A percentile compares a stretch with the other conserved stretches of the same genome.
phyloP scores from a whole-genome alignment of 2,329 filamentous ascomycete genomes.

The Fragosphaeria purpurea region DNA sequence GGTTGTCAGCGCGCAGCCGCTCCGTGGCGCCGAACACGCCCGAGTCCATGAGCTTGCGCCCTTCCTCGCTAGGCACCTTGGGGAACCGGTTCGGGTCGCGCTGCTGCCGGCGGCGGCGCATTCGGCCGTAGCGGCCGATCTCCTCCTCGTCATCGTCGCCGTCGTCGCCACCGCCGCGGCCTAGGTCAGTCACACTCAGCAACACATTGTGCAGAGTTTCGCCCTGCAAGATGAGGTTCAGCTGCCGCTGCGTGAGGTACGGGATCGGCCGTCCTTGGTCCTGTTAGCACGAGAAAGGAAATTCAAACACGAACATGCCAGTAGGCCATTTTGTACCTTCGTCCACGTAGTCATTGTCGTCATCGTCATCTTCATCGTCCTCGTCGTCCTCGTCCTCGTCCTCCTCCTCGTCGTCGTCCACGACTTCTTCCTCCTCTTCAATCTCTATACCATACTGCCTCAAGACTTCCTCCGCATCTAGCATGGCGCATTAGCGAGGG shows the following conservation, averaged over 20 bases:
- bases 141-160: conserved; percentile 14
- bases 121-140: conserved; percentile 7
- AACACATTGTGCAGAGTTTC: conserved; percentile 14
- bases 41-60: conserved; percentile 68
- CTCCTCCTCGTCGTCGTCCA: conserved; percentile 15
- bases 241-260: conserved; percentile 14
- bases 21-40: conserved; percentile 69
- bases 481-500: neutral
- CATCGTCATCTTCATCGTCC: conserved; percentile 15
- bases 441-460: conserved; percentile 9
- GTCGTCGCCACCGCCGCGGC: neutral
- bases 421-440: conserved; percentile 8
- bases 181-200: conserved; percentile 6
- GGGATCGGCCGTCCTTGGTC: neutral
- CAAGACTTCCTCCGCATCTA: conserved; percentile 10
- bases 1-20: conserved; percentile 20
- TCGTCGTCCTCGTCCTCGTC: conserved; percentile 11
- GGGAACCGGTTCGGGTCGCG: conserved; percentile 57
- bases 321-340: conserved; percentile 4
- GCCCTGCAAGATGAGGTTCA: conserved; percentile 16
- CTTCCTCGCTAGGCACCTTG: conserved; percentile 72
- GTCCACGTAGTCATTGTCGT: conserved; percentile 11
- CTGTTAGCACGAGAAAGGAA: neutral
- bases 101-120: conserved; percentile 30
- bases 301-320: too few relatives aligned